Conservation (phyloP, 495 filamentous ascomycete species). For the Friedmanniomyces simplex region DNA sequence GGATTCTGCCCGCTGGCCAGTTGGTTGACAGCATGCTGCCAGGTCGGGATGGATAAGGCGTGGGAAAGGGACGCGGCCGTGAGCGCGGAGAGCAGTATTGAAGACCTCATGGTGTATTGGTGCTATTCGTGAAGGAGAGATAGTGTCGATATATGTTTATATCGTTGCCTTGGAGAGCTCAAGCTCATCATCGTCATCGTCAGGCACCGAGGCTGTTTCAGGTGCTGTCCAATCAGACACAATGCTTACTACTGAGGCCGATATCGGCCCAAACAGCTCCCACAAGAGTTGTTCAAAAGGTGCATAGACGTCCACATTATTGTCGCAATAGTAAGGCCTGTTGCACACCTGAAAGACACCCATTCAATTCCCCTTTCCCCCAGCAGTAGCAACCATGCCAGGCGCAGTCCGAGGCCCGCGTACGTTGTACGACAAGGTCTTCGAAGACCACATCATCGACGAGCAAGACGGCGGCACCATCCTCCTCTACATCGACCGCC, state of each 20-base stretch:
- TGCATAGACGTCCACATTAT: no score
- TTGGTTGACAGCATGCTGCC: constrained; percentile 1
- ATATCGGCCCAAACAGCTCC: no score
- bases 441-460: constrained; percentile 85
- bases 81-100: background rate
- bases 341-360: no score
- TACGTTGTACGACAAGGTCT: constrained; percentile 80
- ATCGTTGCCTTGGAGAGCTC: background rate
- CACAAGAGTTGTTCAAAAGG: no score
- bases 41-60: constrained; percentile 11
- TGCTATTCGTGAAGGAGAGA: no score
- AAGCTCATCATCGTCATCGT: background rate
- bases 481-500: constrained; percentile 87
- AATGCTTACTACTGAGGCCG: background rate
- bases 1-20: constrained; percentile 7
- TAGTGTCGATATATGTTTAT: no score
- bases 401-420: constrained; percentile 19
- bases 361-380: no score
- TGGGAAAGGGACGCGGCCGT: constrained; percentile 5
- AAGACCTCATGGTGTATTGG: constrained; percentile 2
- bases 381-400: constrained; percentile 20
- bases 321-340: no score
- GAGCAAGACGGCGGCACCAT: constrained; percentile 88
- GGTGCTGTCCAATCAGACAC: no score
- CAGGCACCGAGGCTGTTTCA: no score